Conservation (phyloP, 257 asterid species). For the Petrea volubilis region DNA sequence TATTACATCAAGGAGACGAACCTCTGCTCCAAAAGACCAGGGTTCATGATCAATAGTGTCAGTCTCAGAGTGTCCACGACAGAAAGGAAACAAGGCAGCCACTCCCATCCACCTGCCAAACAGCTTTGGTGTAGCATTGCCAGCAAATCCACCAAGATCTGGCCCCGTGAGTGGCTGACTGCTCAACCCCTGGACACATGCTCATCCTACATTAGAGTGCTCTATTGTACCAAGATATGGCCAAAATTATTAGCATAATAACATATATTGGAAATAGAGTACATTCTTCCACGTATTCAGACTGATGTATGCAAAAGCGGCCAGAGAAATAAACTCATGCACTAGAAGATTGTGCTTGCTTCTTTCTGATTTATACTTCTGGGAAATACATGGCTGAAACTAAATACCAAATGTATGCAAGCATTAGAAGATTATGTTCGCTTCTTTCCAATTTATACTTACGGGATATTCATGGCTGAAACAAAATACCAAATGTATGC, state of each 20-base stretch:
- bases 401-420: no score
- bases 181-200: constrained; percentile 77
- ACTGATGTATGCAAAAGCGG: background rate
- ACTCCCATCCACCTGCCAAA: constrained; percentile 99
- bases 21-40: constrained; percentile 99
- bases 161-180: constrained; percentile 98
- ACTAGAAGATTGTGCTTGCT: no score
- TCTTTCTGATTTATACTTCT: no score
- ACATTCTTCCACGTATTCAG: background rate
- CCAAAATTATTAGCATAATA: background rate
- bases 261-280: background rate
- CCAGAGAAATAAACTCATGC: no score
- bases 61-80: constrained; percentile 92
- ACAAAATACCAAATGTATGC: no score
- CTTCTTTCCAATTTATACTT: no score
- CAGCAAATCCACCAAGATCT: constrained; percentile 98
- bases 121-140: constrained; percentile 89
- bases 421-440: no score
- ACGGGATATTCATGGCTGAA: no score
- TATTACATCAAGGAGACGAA: constrained; percentile 29
- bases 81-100: constrained; percentile 91
- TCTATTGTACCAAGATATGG: background rate
- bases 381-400: no score
- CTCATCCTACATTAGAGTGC: constrained; percentile 13
- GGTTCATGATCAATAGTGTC: constrained; percentile 89